These are phyloP conservation scores for Suhomyces sp. DNA, from an alignment of 805 yeast genomes.

Conservation along the genomic window DNA sequence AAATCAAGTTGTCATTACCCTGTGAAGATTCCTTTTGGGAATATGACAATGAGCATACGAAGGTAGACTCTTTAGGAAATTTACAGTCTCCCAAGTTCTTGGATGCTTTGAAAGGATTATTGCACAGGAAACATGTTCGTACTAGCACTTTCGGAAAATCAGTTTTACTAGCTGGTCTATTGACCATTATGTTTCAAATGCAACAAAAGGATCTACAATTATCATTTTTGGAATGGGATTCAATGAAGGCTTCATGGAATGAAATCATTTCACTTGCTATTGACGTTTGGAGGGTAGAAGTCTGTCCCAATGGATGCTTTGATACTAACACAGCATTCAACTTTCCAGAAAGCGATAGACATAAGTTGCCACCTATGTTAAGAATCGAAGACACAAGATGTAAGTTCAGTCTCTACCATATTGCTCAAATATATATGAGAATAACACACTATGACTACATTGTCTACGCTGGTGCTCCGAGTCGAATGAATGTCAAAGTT, in stretches of 20 bases:
- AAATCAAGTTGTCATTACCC: slow-evolving; percentile 27
- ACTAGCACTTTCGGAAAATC: slow-evolving; percentile 22
- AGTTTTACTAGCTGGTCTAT: slow-evolving; percentile 11
- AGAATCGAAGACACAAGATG: slow-evolving; percentile 22
- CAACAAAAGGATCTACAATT: slow-evolving; percentile 24
- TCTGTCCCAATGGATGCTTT: slow-evolving; percentile 20
- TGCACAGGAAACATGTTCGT: slow-evolving; percentile 20
- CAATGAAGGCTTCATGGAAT: slow-evolving; percentile 26
- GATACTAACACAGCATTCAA: slow-evolving; percentile 15
- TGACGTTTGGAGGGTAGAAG: slow-evolving; percentile 29
- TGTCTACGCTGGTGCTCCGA: slow-evolving; percentile 32
- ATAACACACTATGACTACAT: slow-evolving; percentile 31
- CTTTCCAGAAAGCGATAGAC: slow-evolving; percentile 9
- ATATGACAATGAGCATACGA: slow-evolving; percentile 17
- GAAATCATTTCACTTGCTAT: slow-evolving; percentile 28
- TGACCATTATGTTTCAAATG: slow-evolving; percentile 15
- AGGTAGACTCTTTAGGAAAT: slow-evolving; percentile 11
- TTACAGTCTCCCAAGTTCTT: slow-evolving; percentile 23
- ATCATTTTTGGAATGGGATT: slow-evolving; percentile 23
- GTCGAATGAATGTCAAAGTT: slow-evolving; percentile 20
- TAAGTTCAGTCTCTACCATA: slow-evolving; percentile 26
- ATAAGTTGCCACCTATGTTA: slow-evolving; percentile 20
- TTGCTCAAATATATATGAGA: slow-evolving; percentile 27
- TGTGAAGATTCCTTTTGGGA: slow-evolving; percentile 32
- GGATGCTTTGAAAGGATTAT: slow-evolving; percentile 21